A percentile compares a stretch with the other conserved stretches of the same genome.
phyloP scores from a whole-genome alignment of 805 yeast species.

The Schwanniomyces sp. region DNA sequence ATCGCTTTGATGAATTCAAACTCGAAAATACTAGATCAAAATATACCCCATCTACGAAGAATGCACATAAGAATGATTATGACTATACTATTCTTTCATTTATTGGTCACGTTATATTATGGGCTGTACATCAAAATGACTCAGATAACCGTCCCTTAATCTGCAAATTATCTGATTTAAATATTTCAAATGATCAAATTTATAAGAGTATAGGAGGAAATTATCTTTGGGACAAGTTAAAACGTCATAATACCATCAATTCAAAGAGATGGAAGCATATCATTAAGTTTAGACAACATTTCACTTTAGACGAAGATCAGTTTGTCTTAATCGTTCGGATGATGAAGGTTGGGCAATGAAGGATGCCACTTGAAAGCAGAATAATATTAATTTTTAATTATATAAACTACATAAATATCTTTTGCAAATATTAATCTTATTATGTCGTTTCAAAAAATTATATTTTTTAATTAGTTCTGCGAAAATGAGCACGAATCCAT shows the following conservation, averaged over 20 bases:
- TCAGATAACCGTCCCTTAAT: conserved; percentile 7
- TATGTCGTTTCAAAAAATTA: too few species aligned
- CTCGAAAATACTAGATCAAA: conserved; percentile 31
- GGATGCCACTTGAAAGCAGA: too few species aligned
- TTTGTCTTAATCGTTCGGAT: conserved; percentile 36
- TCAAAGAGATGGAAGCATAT: conserved; percentile 44
- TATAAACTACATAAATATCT: too few species aligned
- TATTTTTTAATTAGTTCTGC: too few species aligned
- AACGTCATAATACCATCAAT: conserved; percentile 32
- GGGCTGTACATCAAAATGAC: conserved; percentile 28
- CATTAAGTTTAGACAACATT: conserved; percentile 33
- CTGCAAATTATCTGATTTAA: conserved; percentile 17
- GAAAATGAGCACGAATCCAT: too few species aligned
- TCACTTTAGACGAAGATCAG: conserved; percentile 40
- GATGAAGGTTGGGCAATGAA: conserved; percentile 23
- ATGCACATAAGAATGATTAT: conserved; percentile 32
- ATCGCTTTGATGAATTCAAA: conserved; percentile 29
- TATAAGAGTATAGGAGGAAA: conserved; percentile 33
- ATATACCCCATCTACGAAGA: conserved; percentile 32
- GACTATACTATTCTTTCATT: conserved; percentile 39
- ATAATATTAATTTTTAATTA: too few species aligned
- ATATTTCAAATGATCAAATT: conserved; percentile 13
- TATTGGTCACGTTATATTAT: conserved; percentile 37
- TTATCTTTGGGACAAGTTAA: conserved; percentile 41
- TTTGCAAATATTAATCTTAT: too few species aligned